Evolutionary conservation across 345 rosid species (phyloP).

Genomic region (Citrus glauca): DNA sequence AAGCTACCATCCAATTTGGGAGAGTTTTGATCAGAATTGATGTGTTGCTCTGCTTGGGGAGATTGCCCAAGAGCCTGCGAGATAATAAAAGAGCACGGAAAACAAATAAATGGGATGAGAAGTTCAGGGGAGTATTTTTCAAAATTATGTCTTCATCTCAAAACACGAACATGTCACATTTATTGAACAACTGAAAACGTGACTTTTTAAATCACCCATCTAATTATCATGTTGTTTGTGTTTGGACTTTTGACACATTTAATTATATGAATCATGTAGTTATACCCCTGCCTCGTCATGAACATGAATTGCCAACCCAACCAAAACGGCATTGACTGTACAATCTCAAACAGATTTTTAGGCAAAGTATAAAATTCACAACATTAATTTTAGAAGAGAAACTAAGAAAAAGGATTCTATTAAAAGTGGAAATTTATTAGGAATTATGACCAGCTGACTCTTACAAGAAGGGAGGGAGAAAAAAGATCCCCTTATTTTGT

Average conservation of each 20-base stretch:
- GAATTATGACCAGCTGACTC: neutral
- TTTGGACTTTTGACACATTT: neutral
- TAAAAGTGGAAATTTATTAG: neutral
- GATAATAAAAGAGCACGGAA: neutral
- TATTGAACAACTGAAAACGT: neutral
- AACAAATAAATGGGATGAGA: neutral
- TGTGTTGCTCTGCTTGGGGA: slow-evolving; percentile 34
- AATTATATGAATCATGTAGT: neutral
- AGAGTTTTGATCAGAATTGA: slow-evolving; percentile 38
- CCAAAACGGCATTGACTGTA: neutral
- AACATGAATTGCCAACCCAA: neutral
- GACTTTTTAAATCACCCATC: neutral
- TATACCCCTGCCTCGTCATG: neutral
- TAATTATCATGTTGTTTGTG: neutral
- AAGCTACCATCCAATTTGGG: slow-evolving; percentile 49
- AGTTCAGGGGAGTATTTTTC: neutral
- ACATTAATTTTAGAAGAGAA: neutral
- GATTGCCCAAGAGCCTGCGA: slow-evolving; percentile 55
- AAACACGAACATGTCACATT: neutral
- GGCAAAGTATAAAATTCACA: neutral
- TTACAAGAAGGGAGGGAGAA: neutral
- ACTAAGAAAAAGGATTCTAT: neutral
- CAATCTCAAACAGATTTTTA: neutral
- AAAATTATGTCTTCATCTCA: neutral
- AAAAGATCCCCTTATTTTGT: neutral